Evolutionary conservation across 2,329 filamentous ascomycete species (phyloP), one percentile per base, ranked within the genome.

Genomic region (Penicillium concentricum): DNA sequence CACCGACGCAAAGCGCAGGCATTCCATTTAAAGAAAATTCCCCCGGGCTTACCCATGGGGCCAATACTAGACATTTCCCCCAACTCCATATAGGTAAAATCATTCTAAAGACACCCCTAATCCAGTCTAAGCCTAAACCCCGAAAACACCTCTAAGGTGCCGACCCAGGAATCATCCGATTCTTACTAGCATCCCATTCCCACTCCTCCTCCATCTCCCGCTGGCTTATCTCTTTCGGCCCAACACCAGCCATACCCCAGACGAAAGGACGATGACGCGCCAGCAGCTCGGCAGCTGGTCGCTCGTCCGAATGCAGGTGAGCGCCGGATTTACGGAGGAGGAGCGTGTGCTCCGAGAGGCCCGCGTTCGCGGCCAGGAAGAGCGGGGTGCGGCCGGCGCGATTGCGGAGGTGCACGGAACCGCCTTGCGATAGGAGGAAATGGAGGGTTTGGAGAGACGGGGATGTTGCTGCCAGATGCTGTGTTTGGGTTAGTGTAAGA

Each of bases 351-450:
- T 83, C 79, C 49, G 73, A 69, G 54, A 84, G 71, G 46, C 83
- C 82, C 30, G 81, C 81, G 61, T 81, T 81, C 47, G 84, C 83
- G 3, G 84, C 83, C 51, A 86, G 73, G 69, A 83, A 86, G 48
- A 86, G 75, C 56, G 84, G 83, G 48, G 84, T 86, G 62, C 82
- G 78, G 24, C 82, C 82, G 54, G 76, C 77, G 58, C 81, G 78
- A 68, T 86, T 86, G 52, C 84, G 81, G 28, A 85, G 72, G 69
- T 86, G 84, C 42, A 86, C 83, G 16, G 82, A 84, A 13, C 80
- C 82, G 51, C 83, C 83, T 59, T 82, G 79, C 9, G 76, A 76
- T 5, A 86, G 76, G 46, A 86, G 80, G 69, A 81, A 79, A 53
- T 79, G 78, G 38, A 86, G 73, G 28, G 86, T 82, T 3, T 81